These are phyloP conservation scores for Mallotus nudiflorus DNA, from an alignment of 345 rosid species.

Conservation along the genomic window DNA sequence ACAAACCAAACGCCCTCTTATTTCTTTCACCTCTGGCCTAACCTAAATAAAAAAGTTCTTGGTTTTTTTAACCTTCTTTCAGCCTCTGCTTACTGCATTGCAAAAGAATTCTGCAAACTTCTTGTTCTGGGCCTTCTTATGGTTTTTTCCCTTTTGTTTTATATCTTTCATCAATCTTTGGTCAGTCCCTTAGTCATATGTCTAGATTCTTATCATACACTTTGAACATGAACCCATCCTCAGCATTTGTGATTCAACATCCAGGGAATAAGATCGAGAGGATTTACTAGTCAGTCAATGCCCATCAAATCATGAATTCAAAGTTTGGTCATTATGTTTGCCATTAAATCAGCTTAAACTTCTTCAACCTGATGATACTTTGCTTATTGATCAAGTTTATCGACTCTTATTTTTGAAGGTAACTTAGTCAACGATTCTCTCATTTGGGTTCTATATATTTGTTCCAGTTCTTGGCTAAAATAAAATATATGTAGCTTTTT, in stretches of 20 bases:
- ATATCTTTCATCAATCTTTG: neutral
- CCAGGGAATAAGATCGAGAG: slow-evolving; percentile 70
- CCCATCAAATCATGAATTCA: slow-evolving; percentile 62
- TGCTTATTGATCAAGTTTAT: slow-evolving; percentile 69
- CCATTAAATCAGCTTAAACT: no score
- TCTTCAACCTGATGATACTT: slow-evolving; percentile 67
- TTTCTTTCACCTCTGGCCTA: no score
- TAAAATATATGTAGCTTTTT: neutral
- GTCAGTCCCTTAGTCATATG: slow-evolving; percentile 14
- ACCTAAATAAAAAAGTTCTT: no score
- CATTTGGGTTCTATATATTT: neutral
- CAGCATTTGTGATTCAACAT: slow-evolving; percentile 61
- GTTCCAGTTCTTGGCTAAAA: neutral
- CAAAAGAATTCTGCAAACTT: slow-evolving; percentile 15
- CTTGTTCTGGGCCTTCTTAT: neutral
- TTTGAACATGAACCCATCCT: slow-evolving; percentile 2
- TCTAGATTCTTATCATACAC: slow-evolving; percentile 15
- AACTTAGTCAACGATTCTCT: neutral
- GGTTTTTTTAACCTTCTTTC: neutral
- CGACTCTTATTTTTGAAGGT: slow-evolving; percentile 87
- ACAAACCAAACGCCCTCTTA: no score
- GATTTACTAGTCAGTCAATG: slow-evolving; percentile 72
- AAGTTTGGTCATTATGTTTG: slow-evolving; percentile 85
- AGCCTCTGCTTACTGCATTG: neutral
- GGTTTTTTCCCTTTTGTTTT: neutral